Conservation (phyloP, 257 asterid genomes). For the Solanum lycopersicoides region DNA sequence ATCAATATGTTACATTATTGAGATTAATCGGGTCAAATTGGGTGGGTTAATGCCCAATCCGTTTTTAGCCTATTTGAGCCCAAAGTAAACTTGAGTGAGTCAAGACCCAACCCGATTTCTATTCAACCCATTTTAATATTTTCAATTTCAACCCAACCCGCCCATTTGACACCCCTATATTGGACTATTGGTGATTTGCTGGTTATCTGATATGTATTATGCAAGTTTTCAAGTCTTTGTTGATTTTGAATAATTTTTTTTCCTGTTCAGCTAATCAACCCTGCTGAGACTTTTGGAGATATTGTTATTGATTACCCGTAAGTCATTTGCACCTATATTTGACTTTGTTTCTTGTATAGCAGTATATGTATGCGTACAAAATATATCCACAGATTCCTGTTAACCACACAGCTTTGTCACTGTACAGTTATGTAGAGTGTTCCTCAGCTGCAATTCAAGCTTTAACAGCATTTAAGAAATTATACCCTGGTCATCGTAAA, state of each 20-base stretch:
- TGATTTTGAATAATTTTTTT: slow-evolving; percentile 8
- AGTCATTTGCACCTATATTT: slow-evolving; percentile 33
- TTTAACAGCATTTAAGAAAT: slow-evolving; percentile 48
- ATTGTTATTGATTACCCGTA: slow-evolving; percentile 98
- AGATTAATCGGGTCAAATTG: too few species aligned
- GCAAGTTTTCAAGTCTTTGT: neutral
- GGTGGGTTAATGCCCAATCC: too few species aligned
- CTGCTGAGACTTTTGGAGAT: slow-evolving; percentile 99
- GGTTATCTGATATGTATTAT: neutral
- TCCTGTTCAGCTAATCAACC: slow-evolving; percentile 72
- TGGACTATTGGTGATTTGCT: neutral
- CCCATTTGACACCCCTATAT: neutral
- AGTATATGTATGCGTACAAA: neutral
- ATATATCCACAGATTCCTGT: neutral
- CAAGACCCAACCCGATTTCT: too few species aligned
- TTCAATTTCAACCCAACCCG: too few species aligned
- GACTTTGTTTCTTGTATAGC: neutral
- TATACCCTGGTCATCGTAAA: slow-evolving; percentile 81
- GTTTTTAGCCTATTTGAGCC: too few species aligned
- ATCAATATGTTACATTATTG: too few species aligned
- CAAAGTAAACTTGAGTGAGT: too few species aligned
- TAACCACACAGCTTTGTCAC: slow-evolving; percentile 9
- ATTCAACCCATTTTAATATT: too few species aligned
- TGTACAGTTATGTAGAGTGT: slow-evolving; percentile 86
- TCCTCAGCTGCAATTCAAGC: slow-evolving; percentile 98